Percentiles rank a stretch among this genome's conserved stretches.
Conservation (phyloP, 768 basidiomycete species). For the Kondoa subrosea region DNA sequence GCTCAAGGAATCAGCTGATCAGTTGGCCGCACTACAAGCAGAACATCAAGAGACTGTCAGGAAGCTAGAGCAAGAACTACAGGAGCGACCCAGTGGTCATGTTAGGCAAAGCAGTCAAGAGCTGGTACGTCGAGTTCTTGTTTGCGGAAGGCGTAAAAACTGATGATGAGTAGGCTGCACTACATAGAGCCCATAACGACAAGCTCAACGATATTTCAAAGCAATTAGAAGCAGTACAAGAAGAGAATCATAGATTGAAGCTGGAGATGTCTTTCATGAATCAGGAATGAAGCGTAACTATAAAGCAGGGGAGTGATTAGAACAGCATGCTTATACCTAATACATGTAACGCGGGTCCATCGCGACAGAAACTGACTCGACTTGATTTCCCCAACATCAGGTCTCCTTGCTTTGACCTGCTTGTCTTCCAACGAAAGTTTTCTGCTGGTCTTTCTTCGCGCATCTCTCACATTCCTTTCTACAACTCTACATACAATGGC, state of each 20-base stretch:
- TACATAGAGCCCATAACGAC: neutral
- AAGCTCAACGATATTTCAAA: neutral
- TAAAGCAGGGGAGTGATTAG: no score
- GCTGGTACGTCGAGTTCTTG: neutral
- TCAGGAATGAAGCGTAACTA: no score
- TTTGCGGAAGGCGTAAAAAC: neutral
- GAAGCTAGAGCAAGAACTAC: neutral
- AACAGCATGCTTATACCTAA: no score
- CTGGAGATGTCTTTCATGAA: neutral
- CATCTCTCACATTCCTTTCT: no score
- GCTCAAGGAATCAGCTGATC: neutral
- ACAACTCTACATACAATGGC: no score
- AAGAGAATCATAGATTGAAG: neutral
- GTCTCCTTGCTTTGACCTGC: no score
- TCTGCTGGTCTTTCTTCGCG: no score
- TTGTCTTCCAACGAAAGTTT: no score
- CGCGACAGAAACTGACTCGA: no score
- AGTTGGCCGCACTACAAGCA: neutral
- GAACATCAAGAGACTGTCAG: neutral
- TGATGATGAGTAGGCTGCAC: neutral
- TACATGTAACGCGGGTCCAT: no score
- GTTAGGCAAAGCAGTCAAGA: neutral
- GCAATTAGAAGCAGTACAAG: neutral
- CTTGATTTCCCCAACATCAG: no score
- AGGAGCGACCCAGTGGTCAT: neutral